phyloP scores from a whole-genome alignment of 2,329 filamentous ascomycete genomes.

The Penicillium concentricum region DNA sequence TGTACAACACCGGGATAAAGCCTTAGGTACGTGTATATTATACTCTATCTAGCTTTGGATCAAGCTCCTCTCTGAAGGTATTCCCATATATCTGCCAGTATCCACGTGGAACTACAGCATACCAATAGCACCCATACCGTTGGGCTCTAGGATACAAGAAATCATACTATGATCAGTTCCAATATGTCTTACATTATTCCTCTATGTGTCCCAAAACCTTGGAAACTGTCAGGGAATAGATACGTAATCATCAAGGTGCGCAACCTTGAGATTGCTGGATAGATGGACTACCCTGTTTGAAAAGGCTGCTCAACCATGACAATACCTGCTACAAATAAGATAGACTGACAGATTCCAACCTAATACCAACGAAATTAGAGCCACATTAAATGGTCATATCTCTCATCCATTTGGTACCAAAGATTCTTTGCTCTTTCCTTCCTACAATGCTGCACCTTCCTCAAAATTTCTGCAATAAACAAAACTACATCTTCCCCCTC shows the following conservation, averaged over 20 bases:
- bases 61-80: too few relatives aligned
- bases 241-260: neutral
- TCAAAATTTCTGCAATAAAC: neutral
- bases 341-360: neutral
- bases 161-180: neutral
- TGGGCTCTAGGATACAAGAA: neutral
- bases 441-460: neutral
- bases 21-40: neutral
- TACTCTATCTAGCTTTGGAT: neutral
- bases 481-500: neutral
- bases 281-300: neutral
- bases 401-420: neutral
- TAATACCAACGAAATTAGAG: too few relatives aligned
- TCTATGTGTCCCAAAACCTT: rapidly evolving
- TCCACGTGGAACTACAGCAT: neutral
- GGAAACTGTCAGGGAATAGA: neutral
- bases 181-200: neutral
- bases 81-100: neutral
- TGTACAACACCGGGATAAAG: too few relatives aligned
- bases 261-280: neutral
- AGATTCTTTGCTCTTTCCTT: neutral
- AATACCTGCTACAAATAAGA: neutral
- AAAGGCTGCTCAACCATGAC: neutral
- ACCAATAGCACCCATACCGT: neutral
- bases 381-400: neutral